Conservation (phyloP, 345 rosid species). For the Hibiscus syriacus region DNA sequence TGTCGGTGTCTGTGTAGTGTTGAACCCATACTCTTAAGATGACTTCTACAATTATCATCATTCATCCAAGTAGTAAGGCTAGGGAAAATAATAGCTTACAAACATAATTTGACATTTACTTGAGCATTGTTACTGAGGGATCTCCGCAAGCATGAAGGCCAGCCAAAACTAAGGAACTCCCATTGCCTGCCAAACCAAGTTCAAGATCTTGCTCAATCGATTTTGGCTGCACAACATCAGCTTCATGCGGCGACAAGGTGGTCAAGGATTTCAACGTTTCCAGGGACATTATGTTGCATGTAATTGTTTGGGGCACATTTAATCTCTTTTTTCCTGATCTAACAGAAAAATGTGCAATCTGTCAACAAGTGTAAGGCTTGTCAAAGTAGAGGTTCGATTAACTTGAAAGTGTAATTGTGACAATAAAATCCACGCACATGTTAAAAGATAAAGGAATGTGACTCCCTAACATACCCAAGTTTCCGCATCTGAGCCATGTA, state of each 20-base stretch:
- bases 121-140: conserved; percentile 86
- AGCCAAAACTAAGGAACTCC: conserved; percentile 64
- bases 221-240: conserved; percentile 24
- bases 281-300: conserved; percentile 57
- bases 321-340: conserved; percentile 55
- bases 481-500: conserved; percentile 62
- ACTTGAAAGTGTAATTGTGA: background rate
- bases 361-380: conserved; percentile 18
- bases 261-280: conserved; percentile 60
- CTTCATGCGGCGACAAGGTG: conserved; percentile 19
- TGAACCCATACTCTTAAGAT: background rate
- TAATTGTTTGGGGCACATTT: conserved; percentile 60
- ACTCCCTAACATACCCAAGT: conserved; percentile 41
- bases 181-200: conserved; percentile 12
- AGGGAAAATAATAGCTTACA: background rate
- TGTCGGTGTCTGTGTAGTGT: background rate
- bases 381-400: conserved; percentile 4
- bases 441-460: background rate
- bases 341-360: conserved; percentile 29
- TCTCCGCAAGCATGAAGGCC: conserved; percentile 99
- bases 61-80: background rate
- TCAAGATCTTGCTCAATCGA: conserved; percentile 14
- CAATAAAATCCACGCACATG: background rate
- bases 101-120: conserved; percentile 36
- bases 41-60: background rate